Conservation (phyloP, 2,329 filamentous ascomycete species). For the Passalora sequoiae region DNA sequence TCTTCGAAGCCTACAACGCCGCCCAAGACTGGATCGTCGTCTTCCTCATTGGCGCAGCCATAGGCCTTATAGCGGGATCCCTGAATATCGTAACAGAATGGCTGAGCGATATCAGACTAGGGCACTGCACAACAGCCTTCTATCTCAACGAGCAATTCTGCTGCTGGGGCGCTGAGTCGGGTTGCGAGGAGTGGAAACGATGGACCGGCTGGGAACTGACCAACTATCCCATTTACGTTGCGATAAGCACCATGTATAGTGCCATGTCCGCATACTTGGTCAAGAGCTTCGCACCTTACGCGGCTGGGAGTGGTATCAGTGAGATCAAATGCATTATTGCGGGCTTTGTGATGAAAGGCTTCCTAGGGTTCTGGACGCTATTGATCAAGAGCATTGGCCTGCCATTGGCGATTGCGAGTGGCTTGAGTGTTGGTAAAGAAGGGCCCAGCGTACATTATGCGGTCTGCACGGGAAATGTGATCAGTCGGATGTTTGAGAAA, state of each 20-base stretch:
- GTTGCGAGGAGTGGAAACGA: slow-evolving; percentile 79
- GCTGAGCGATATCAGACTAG: slow-evolving; percentile 90
- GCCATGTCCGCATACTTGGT: slow-evolving; percentile 78
- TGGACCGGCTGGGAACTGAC: slow-evolving; percentile 75
- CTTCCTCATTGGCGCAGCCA: slow-evolving; percentile 84
- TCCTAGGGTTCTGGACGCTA: slow-evolving; percentile 84
- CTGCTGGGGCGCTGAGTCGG: slow-evolving; percentile 91
- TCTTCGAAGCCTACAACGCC: slow-evolving; percentile 87
- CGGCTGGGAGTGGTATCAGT: slow-evolving; percentile 91
- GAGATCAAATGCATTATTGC: slow-evolving; percentile 99
- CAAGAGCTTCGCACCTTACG: slow-evolving; percentile 88
- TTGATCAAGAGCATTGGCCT: slow-evolving; percentile 90
- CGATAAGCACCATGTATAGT: slow-evolving; percentile 73
- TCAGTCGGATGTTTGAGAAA: slow-evolving; percentile 86
- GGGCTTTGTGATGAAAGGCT: slow-evolving; percentile 98
- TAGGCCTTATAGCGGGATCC: slow-evolving; percentile 87
- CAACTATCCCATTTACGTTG: slow-evolving; percentile 84
- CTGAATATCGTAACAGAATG: slow-evolving; percentile 96
- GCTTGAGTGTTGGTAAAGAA: slow-evolving; percentile 92
- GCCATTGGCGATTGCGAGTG: slow-evolving; percentile 87
- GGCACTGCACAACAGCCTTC: slow-evolving; percentile 92
- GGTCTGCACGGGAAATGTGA: slow-evolving; percentile 94
- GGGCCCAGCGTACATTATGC: slow-evolving; percentile 98
- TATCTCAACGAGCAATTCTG: slow-evolving; percentile 97
- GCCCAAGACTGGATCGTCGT: slow-evolving; percentile 98